Evolutionary conservation across 768 basidiomycete genomes (phyloP), one percentile per base, ranked within the genome.

Genomic region (Rhodotorula sphaerocarpa): DNA sequence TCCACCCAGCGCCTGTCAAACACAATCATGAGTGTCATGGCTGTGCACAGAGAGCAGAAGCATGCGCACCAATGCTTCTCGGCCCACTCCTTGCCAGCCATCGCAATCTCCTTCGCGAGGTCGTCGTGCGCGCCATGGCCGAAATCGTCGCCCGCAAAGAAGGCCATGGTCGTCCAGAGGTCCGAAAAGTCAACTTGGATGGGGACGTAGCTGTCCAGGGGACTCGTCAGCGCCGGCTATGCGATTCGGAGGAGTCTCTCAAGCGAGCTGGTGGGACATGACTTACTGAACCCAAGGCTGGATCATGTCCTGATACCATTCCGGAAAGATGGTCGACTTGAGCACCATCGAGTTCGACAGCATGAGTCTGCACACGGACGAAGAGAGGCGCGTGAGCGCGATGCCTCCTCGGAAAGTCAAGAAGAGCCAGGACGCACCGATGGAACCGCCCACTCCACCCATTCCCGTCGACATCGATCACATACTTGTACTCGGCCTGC

Each of bases 391-490:
- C n/a, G n/a, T n/a, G n/a, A n/a, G n/a, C n/a, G n/a, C n/a, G n/a
- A n/a, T n/a, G n/a, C n/a, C n/a, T n/a, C n/a, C n/a, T n/a, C n/a
- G n/a, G n/a, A n/a, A n/a, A n/a, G n/a, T n/a, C n/a, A n/a, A n/a
- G n/a, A n/a, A n/a, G n/a, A n/a, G n/a, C n/a, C n/a, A n/a, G 0
- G 7, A 44, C 64, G 12, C 31, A 58, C 4, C 85, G 80, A 80
- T 90, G 83, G 74, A 95, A 91, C 18, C 90, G 80, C 5, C 86
- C 92, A 31, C 86, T 52, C 75, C 95, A 97, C 21, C 88, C 85
- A 86, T 90, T 92, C 15, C 92, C 92, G 71, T 96, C 92, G 57
- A 95, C 61, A 75, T 96, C 92, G 86, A 59, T 83, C 78, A 69
- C 61, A 69, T 75, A 78, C 62, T 78, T 78, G 70, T 78, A 74